Evolutionary conservation across 2,329 filamentous ascomycete species (phyloP).

Genomic region (Alternaria sp.): DNA sequence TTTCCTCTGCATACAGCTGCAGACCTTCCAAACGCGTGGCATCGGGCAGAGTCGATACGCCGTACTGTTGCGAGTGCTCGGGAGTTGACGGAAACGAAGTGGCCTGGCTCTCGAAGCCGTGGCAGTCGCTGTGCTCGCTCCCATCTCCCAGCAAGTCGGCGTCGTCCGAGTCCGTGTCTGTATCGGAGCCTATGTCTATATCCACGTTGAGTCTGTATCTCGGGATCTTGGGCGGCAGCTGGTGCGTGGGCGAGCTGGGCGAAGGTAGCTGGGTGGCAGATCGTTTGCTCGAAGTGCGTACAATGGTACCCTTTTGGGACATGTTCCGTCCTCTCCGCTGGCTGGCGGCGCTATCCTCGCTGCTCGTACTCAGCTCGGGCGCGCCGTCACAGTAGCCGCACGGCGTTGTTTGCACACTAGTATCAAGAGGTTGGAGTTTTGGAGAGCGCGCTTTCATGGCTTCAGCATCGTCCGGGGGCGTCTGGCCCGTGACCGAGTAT

Average conservation of each 20-base stretch:
- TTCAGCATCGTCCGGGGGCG: slow-evolving; percentile 46
- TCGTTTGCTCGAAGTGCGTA: slow-evolving; percentile 47
- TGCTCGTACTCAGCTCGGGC: slow-evolving; percentile 20
- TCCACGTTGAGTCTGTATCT: slow-evolving; percentile 34
- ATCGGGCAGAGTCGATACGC: slow-evolving; percentile 31
- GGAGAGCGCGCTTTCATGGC: slow-evolving; percentile 46
- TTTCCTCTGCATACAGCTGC: slow-evolving; percentile 24
- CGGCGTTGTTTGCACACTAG: slow-evolving; percentile 42
- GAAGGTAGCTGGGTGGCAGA: slow-evolving; percentile 50
- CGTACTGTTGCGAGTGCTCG: slow-evolving; percentile 26
- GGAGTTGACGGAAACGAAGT: slow-evolving; percentile 36
- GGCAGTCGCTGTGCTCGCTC: slow-evolving; percentile 29
- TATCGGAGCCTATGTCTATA: slow-evolving; percentile 29
- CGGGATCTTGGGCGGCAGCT: slow-evolving; percentile 49
- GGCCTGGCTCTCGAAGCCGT: slow-evolving; percentile 28
- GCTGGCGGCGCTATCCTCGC: slow-evolving; percentile 27
- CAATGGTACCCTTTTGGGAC: slow-evolving; percentile 33
- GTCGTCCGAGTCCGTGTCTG: slow-evolving; percentile 34
- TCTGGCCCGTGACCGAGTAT: slow-evolving; percentile 51
- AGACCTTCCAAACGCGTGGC: slow-evolving; percentile 29
- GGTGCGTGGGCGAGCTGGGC: slow-evolving; percentile 45
- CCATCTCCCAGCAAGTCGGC: slow-evolving; percentile 28
- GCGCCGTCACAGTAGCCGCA: slow-evolving; percentile 44
- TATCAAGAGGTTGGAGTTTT: slow-evolving; percentile 49
- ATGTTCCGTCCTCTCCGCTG: slow-evolving; percentile 40